These are phyloP conservation scores for Erodium texanum DNA, from an alignment of 441 rosid species.

Conservation along the genomic window DNA sequence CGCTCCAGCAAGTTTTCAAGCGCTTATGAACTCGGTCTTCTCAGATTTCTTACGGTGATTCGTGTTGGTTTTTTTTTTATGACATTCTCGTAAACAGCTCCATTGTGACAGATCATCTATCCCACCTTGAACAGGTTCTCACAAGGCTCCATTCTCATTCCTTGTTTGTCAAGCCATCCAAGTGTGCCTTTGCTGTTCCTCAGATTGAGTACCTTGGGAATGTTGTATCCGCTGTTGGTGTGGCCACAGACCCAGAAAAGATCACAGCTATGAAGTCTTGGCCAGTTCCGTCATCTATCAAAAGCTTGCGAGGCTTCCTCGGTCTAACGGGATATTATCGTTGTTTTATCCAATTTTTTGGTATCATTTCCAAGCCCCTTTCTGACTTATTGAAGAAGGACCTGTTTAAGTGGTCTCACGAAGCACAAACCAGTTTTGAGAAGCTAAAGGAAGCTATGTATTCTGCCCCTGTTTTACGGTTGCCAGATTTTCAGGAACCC, in stretches of 20 bases:
- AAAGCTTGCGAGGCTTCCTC: background rate
- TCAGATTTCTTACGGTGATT: background rate
- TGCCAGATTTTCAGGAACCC: background rate
- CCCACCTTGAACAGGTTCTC: too few species aligned
- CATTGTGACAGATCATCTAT: too few species aligned
- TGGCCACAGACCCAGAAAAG: background rate
- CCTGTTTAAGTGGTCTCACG: background rate
- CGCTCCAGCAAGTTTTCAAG: background rate
- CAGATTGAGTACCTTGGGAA: slow-evolving; percentile 11
- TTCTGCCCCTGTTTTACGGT: background rate
- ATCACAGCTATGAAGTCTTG: background rate
- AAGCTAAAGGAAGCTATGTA: background rate
- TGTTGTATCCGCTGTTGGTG: background rate
- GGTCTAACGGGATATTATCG: background rate
- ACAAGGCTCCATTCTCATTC: background rate
- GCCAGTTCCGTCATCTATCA: background rate
- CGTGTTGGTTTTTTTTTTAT: too few species aligned
- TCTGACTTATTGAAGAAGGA: too few species aligned
- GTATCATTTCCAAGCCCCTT: background rate
- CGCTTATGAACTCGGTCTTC: background rate
- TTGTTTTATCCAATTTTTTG: too few species aligned
- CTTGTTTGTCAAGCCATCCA: too few species aligned
- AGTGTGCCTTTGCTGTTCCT: background rate
- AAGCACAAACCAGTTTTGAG: background rate
- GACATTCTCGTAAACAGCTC: too few species aligned